Evolutionary conservation across 441 rosid genomes (phyloP), one percentile per base, ranked within the genome.

Genomic region (Euphorbia corollata): DNA sequence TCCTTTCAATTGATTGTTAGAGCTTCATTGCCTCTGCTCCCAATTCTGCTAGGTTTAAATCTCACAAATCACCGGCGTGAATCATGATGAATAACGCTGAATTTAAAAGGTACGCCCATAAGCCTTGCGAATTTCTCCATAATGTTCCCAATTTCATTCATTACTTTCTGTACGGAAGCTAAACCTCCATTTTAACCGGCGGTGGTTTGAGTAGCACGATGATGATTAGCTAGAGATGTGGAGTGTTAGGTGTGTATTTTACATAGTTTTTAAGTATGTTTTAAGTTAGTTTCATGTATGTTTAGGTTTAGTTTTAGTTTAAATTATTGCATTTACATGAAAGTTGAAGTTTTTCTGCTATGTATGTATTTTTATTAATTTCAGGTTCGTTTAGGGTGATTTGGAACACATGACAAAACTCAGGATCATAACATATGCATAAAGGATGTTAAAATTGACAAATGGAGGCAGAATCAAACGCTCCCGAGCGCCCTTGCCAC

Each of bases 121-220:
- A 93, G 89, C 74, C 98, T 77, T 4, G 97, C 98, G 27, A 93
- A 93, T 63, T 87, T 93, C 67, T 87, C 97, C 95, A 93, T 91
- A 36, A 97, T 69, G 63, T 72, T 74, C 2, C 96, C 88, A 3
- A 93, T 91, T 77, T 93, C 97, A 77, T 87, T 91, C 98, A 91
- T 90, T 59, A 93, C 85, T 63, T 80, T 77, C 48, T 81, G 86
- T 13, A 73, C 82, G 0, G 79, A 71, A 5, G 79, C 82, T n/a
- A 73, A 76, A 11, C 82, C 81, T 10, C 83, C 75, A 22, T 38
- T 50, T 0, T 72, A 79, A 0, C 65, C 41, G 41, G 41, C 68
- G 3, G 67, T 73, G 39, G 77, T 79, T 58, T 74, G 78, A 16
- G 78, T 69, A 0, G 80, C 73, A 90, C 87, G 0, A 92, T 76